These are phyloP conservation scores for Amaranthus cruentus DNA, from an alignment of 148 eudicot genomes.

Conservation along the genomic window DNA sequence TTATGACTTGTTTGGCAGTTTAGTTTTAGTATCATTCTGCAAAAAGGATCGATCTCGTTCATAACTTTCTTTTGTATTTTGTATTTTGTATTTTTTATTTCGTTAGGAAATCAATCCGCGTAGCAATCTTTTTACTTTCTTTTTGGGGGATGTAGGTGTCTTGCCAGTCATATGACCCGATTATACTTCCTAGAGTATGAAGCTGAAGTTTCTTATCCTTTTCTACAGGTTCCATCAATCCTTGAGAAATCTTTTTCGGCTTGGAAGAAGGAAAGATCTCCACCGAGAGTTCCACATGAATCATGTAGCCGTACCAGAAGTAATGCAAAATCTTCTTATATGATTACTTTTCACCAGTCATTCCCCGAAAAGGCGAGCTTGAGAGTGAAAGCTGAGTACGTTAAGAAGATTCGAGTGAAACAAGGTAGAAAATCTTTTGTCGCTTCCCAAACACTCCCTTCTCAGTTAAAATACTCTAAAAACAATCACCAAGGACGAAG, in stretches of 20 bases:
- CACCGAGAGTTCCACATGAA: conserved; percentile 19
- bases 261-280: conserved; percentile 41
- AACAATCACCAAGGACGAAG: conserved; percentile 14
- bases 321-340: conserved; percentile 14
- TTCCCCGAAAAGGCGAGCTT: conserved; percentile 29
- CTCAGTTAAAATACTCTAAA: conserved; percentile 11
- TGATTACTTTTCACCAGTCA: conserved; percentile 32
- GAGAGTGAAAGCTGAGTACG: conserved; percentile 26
- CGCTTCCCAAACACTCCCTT: conserved; percentile 13
- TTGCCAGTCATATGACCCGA: too few species aligned
- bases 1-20: too few species aligned
- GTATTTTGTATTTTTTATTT: too few species aligned
- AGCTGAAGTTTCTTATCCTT: neutral
- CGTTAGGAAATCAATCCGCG: too few species aligned
- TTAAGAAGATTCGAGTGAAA: conserved; percentile 17
- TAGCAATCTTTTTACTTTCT: too few species aligned
- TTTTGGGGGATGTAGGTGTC: too few species aligned
- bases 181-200: neutral
- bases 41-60: too few species aligned
- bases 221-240: conserved; percentile 51
- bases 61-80: too few species aligned
- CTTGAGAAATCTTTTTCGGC: conserved; percentile 40
- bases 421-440: conserved; percentile 20
- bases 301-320: conserved; percentile 4
- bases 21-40: too few species aligned